These are phyloP conservation scores for Pseudognaphalium luteoalbum DNA, from an alignment of 129 eudicot genomes.

Conservation along the genomic window DNA sequence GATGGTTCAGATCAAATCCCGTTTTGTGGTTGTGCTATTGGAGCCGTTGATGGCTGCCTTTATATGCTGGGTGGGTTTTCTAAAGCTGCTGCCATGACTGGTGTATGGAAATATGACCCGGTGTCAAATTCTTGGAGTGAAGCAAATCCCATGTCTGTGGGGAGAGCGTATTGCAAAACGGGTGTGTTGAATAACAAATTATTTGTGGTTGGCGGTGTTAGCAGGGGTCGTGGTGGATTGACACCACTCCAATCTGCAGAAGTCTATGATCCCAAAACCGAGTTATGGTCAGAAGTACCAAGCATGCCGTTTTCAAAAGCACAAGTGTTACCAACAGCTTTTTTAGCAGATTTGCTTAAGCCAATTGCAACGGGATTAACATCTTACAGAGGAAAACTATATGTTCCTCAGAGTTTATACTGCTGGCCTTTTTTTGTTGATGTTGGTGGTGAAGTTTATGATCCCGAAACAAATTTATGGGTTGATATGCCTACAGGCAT, in stretches of 20 bases:
- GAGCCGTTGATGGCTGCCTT: slow-evolving; percentile 79
- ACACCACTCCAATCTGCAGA: slow-evolving; percentile 95
- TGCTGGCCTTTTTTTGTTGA: slow-evolving; percentile 99
- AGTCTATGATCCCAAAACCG: slow-evolving; percentile 79
- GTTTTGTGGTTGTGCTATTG: slow-evolving; percentile 92
- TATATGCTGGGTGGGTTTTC: slow-evolving; percentile 88
- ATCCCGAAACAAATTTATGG: slow-evolving; percentile 85
- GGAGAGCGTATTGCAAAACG: slow-evolving; percentile 89
- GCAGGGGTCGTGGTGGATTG: slow-evolving; percentile 68
- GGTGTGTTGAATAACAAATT: slow-evolving; percentile 84
- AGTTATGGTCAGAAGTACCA: slow-evolving; percentile 76
- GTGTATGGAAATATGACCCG: slow-evolving; percentile 88
- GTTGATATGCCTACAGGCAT: slow-evolving; percentile 93
- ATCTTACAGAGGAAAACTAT: slow-evolving; percentile 78
- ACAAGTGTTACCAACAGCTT: slow-evolving; percentile 88
- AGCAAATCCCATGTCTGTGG: slow-evolving; percentile 70
- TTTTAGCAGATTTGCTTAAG: slow-evolving; percentile 87
- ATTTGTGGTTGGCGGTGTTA: slow-evolving; percentile 97
- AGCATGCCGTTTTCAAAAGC: slow-evolving; percentile 99
- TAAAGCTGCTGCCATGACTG: slow-evolving; percentile 63
- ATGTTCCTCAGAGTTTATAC: slow-evolving; percentile 93
- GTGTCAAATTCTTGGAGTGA: slow-evolving; percentile 70
- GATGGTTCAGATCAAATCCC: slow-evolving; percentile 71
- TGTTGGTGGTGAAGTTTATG: slow-evolving; percentile 98
- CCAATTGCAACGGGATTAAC: slow-evolving; percentile 98